Conservation (phyloP, 306 rosid species). For the Rosa persica region DNA sequence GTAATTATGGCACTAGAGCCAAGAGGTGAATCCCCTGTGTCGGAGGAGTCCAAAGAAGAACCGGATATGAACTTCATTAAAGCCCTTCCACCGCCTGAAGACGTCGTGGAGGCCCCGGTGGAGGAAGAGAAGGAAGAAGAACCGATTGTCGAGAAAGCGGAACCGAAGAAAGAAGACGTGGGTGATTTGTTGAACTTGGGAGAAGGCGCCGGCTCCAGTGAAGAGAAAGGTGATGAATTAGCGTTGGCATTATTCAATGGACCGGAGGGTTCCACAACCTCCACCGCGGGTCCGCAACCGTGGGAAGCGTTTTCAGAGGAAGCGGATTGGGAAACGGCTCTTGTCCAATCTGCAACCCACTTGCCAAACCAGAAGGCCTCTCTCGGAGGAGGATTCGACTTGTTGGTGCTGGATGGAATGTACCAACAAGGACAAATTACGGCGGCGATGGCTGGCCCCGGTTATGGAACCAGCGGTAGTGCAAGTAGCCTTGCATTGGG, state of each 20-base stretch:
- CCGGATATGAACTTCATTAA: conserved; percentile 52
- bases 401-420: conserved; percentile 75
- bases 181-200: conserved; percentile 74
- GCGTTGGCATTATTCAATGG: conserved; percentile 84
- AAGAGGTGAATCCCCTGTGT: conserved; percentile 8
- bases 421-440: conserved; percentile 48
- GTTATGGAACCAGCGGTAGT: conserved; percentile 67
- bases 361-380: conserved; percentile 45
- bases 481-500: conserved; percentile 86
- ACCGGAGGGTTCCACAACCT: not conserved
- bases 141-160: conserved; percentile 7
- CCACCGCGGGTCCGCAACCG: conserved; percentile 17
- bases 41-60: conserved; percentile 10
- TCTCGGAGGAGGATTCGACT: conserved; percentile 77
- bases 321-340: conserved; percentile 78
- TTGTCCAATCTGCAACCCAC: conserved; percentile 64
- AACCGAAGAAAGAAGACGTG: conserved; percentile 31
- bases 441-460: conserved; percentile 42
- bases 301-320: conserved; percentile 77
- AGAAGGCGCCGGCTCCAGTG: conserved; percentile 37
- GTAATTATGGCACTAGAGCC: not conserved
- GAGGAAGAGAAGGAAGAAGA: conserved; percentile 23
- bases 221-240: conserved; percentile 47
- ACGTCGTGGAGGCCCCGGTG: conserved; percentile 5
- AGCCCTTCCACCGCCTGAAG: conserved; percentile 75